phyloP scores from a whole-genome alignment of 441 rosid species.

The Croton laevigatus region DNA sequence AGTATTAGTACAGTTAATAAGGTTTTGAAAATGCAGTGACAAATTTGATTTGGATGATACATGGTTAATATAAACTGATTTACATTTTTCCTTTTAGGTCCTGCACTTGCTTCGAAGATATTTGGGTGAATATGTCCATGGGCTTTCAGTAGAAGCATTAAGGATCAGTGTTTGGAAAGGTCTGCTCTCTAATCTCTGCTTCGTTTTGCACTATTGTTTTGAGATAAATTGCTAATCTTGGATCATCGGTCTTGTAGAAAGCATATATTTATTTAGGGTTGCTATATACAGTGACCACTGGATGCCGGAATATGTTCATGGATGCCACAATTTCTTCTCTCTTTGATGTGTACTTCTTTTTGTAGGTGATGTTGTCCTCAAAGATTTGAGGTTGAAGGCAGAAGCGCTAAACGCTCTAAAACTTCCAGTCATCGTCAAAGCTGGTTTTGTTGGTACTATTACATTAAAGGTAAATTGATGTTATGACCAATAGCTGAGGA shows the following conservation, averaged over 20 bases:
- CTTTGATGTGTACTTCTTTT: not conserved
- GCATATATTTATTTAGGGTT: constrained; percentile 1
- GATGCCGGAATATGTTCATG: constrained; percentile 20
- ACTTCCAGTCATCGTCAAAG: constrained; percentile 91
- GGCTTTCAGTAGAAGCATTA: constrained; percentile 89
- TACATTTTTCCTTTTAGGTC: constrained; percentile 48
- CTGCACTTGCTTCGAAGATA: constrained; percentile 93
- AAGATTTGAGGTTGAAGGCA: constrained; percentile 87
- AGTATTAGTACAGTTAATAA: not conserved
- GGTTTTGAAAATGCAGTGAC: not conserved
- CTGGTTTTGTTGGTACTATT: constrained; percentile 93
- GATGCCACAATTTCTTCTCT: not conserved
- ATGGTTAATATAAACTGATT: not conserved
- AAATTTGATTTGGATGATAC: not conserved
- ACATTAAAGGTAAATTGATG: constrained; percentile 68
- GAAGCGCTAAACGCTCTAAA: constrained; percentile 90
- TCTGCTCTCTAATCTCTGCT: constrained; percentile 25
- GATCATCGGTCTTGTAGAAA: not conserved
- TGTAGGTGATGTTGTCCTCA: constrained; percentile 92
- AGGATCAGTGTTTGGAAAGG: constrained; percentile 99
- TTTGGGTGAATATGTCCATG: constrained; percentile 95
- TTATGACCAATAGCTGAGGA: constrained; percentile 8
- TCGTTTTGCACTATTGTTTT: constrained; percentile 7
- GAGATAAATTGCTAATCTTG: not conserved
- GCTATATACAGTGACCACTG: not conserved